Conservation (phyloP, 345 rosid species). For the Streptanthus diversifolius region DNA sequence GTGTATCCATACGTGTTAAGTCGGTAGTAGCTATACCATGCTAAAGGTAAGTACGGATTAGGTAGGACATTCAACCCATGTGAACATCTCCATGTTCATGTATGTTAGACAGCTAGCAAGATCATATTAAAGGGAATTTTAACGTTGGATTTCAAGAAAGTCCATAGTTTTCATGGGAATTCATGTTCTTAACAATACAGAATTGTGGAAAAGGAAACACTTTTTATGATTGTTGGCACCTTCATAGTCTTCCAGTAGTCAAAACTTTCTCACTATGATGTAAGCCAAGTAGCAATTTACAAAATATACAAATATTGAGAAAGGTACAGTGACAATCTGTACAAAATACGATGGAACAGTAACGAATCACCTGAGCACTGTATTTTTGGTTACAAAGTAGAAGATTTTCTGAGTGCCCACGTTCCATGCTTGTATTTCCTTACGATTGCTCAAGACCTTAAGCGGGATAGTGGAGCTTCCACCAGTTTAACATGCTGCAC, state of each 20-base stretch:
- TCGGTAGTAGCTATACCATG: constrained; percentile 1
- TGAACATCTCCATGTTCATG: constrained; percentile 1
- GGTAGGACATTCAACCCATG: constrained; percentile 39
- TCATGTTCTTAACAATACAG: constrained; percentile 3
- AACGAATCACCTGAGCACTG: constrained; percentile 25
- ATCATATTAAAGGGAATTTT: neutral
- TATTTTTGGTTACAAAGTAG: neutral
- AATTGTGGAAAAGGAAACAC: neutral
- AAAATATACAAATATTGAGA: neutral
- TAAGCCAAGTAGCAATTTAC: constrained; percentile 3
- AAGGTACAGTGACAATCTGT: constrained; percentile 15
- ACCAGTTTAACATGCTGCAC: neutral
- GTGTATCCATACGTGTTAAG: neutral
- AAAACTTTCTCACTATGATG: constrained; percentile 10
- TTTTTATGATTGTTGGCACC: neutral
- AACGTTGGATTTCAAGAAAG: neutral
- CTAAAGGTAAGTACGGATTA: constrained; percentile 28
- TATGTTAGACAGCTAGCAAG: neutral
- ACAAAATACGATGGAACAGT: neutral
- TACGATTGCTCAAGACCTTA: neutral
- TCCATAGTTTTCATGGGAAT: neutral
- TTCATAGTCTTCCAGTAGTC: constrained; percentile 5
- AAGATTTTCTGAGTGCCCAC: constrained; percentile 1
- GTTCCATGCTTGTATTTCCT: neutral
- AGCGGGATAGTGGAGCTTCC: neutral